Conservation (phyloP, 768 basidiomycete species). For the Suillus tomentosus region DNA sequence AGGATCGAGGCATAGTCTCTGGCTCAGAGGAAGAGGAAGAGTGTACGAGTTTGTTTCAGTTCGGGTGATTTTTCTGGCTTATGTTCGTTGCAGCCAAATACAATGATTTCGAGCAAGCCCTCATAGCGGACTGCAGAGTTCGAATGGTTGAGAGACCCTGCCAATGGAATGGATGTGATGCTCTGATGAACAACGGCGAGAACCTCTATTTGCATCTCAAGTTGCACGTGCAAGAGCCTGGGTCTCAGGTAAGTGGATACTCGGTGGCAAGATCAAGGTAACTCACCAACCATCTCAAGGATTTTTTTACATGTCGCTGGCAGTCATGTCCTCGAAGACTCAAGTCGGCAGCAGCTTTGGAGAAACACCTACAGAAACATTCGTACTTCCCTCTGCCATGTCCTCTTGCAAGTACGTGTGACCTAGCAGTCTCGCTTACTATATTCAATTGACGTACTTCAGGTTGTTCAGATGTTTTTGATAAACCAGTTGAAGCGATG, state of each 20-base stretch:
- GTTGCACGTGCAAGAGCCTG: constrained; percentile 36
- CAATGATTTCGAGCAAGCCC: constrained; percentile 40
- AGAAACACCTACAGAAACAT: constrained; percentile 57
- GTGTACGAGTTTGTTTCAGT: constrained; percentile 31
- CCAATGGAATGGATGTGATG: constrained; percentile 61
- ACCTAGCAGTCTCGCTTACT: constrained; percentile 2
- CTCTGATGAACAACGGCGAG: constrained; percentile 53
- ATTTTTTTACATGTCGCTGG: constrained; percentile 56
- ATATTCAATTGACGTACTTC: constrained; percentile 14
- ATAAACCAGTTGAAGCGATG: constrained; percentile 46
- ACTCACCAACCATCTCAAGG: constrained; percentile 28
- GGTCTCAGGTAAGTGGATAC: constrained; percentile 30
- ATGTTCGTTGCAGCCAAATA: constrained; percentile 40
- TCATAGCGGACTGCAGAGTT: constrained; percentile 49
- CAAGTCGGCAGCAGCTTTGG: constrained; percentile 36
- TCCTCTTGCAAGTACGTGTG: constrained; percentile 43
- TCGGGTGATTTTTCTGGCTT: constrained; percentile 27
- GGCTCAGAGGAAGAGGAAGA: constrained; percentile 27
- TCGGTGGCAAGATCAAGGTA: constrained; percentile 6
- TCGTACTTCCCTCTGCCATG: constrained; percentile 31
- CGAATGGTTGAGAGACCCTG: constrained; percentile 52
- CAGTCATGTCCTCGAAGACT: constrained; percentile 51
- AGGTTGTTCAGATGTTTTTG: constrained; percentile 59
- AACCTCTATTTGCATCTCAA: constrained; percentile 53
- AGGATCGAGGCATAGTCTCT: constrained; percentile 14